Conservation (phyloP, 2,329 filamentous ascomycete genomes). For the Cadophora luteo-olivacea region DNA sequence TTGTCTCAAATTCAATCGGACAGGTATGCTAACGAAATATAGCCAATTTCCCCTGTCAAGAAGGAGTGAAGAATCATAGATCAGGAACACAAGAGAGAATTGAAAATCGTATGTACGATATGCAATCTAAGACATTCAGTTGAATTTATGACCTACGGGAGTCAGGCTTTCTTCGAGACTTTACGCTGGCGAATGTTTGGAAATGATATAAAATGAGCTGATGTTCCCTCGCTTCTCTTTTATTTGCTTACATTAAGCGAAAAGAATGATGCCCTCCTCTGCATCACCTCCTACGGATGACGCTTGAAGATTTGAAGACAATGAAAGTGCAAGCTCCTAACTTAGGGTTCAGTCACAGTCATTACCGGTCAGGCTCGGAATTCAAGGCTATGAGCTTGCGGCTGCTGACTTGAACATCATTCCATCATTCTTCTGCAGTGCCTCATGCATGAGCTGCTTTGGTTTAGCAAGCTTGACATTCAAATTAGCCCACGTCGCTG, state of each 20-base stretch:
- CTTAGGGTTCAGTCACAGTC: no score
- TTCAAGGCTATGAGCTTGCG: no score
- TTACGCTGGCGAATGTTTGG: neutral
- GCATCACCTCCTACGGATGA: neutral
- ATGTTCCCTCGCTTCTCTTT: neutral
- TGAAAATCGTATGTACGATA: neutral
- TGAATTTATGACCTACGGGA: neutral
- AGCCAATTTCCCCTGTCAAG: slow-evolving; percentile 28
- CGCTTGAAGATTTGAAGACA: no score
- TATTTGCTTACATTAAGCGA: neutral
- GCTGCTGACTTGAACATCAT: no score
- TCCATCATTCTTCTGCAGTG: no score
- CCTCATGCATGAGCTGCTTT: no score
- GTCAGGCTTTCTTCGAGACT: neutral
- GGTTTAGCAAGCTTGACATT: no score
- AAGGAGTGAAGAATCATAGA: slow-evolving; percentile 8
- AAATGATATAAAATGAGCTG: neutral
- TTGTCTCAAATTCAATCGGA: neutral
- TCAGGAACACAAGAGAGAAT: neutral
- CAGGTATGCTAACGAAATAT: slow-evolving; percentile 13
- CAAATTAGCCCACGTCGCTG: no score
- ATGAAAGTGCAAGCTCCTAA: no score
- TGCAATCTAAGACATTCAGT: neutral
- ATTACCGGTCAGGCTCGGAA: no score
- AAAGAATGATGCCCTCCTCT: neutral